phyloP scores from a whole-genome alignment of 192 early-diverging fungal species.

The Rhizoclosmatium globosum region DNA sequence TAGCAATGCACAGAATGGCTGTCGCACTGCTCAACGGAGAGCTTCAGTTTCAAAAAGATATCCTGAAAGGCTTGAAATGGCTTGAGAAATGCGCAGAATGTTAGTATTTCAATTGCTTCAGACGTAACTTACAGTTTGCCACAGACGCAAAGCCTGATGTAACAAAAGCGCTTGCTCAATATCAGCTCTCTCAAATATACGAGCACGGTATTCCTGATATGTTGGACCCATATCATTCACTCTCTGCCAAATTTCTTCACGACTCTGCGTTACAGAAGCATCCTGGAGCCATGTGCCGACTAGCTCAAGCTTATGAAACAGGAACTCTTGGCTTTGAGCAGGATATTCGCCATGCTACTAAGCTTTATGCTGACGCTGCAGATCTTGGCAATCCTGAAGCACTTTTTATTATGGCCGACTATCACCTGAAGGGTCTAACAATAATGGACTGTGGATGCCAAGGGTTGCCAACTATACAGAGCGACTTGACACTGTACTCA shows the following conservation, averaged over 20 bases:
- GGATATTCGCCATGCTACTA: slow-evolving; percentile 51
- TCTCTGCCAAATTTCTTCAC: slow-evolving; percentile 65
- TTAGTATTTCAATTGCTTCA: slow-evolving; percentile 44
- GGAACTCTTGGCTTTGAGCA: slow-evolving; percentile 62
- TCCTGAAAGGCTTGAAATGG: slow-evolving; percentile 80
- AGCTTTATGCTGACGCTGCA: slow-evolving; percentile 82
- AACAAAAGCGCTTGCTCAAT: slow-evolving; percentile 73
- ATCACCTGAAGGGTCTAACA: slow-evolving; percentile 81
- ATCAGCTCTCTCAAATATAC: slow-evolving; percentile 78
- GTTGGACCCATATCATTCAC: slow-evolving; percentile 46
- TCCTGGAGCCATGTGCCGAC: slow-evolving; percentile 64
- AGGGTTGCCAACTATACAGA: neutral
- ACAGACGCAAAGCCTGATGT: slow-evolving; percentile 55
- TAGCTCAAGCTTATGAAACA: slow-evolving; percentile 82
- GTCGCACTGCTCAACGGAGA: slow-evolving; percentile 80
- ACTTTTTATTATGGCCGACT: slow-evolving; percentile 83
- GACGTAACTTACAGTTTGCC: no score
- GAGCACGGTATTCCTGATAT: slow-evolving; percentile 71
- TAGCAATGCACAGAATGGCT: slow-evolving; percentile 75
- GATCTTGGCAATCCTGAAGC: slow-evolving; percentile 71
- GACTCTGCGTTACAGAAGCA: neutral
- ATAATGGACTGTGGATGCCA: slow-evolving; percentile 18
- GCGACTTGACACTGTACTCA: neutral
- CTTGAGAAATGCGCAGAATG: slow-evolving; percentile 78
- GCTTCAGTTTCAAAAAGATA: slow-evolving; percentile 68